A percentile compares a stretch with the other conserved stretches of the same genome.
Conservation (phyloP, 306 rosid species). For the Vigna reflexopilosa region DNA sequence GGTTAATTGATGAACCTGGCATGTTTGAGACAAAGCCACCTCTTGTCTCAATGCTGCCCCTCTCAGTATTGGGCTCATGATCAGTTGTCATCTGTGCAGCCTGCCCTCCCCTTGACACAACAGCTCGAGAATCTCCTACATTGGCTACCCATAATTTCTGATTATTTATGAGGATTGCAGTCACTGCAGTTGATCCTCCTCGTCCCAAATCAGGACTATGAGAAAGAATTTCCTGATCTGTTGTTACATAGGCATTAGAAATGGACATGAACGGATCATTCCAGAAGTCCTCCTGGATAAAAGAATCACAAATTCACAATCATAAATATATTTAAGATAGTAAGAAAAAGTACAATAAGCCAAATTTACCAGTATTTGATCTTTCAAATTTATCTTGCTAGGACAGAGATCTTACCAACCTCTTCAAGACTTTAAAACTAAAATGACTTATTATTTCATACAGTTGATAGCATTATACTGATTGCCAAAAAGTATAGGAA, state of each 20-base stretch:
- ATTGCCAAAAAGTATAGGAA: constrained; percentile 17
- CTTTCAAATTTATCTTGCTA: background rate
- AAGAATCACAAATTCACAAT: constrained; percentile 33
- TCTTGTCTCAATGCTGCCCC: constrained; percentile 75
- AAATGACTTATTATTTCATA: constrained; percentile 18
- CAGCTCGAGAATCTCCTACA: constrained; percentile 86
- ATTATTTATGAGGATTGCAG: constrained; percentile 73
- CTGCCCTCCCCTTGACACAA: constrained; percentile 64
- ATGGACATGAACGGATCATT: constrained; percentile 66
- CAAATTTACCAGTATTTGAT: constrained; percentile 1
- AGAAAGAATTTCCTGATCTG: constrained; percentile 76
- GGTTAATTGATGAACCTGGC: constrained; percentile 73
- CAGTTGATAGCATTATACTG: background rate
- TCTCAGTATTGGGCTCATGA: constrained; percentile 87
- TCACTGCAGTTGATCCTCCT: constrained; percentile 85
- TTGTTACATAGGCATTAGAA: constrained; percentile 62
- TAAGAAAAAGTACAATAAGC: background rate
- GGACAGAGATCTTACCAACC: constrained; percentile 17
- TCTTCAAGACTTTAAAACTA: constrained; percentile 30
- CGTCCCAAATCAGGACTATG: constrained; percentile 81
- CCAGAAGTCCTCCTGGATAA: constrained; percentile 70
- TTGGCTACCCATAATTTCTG: constrained; percentile 76
- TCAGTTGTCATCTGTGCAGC: constrained; percentile 78
- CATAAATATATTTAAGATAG: constrained; percentile 25
- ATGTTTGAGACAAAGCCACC: constrained; percentile 96